Conservation (phyloP, 495 filamentous ascomycete genomes). For the Cercophora scortea region DNA sequence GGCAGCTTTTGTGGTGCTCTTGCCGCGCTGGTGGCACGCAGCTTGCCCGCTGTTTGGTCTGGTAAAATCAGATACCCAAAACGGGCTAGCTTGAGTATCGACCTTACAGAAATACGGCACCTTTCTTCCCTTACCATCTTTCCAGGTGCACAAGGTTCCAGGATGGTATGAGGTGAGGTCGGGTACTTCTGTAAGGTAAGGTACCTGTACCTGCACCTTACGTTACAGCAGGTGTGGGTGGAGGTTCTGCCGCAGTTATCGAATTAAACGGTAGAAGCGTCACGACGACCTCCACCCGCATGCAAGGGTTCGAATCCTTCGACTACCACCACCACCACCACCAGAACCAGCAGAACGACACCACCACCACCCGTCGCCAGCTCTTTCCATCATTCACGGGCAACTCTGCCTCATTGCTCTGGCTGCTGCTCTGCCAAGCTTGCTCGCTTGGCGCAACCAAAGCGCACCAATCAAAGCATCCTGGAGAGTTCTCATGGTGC, state of each 20-base stretch:
- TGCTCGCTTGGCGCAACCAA: neutral
- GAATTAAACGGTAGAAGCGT: slow-evolving; percentile 13
- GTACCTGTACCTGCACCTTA: no score
- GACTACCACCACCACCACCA: neutral
- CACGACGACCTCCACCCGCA: neutral
- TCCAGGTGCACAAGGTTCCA: no score
- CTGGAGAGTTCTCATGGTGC: neutral
- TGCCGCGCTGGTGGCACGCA: no score
- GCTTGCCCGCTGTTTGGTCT: no score
- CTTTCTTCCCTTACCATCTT: neutral
- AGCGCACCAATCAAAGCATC: neutral
- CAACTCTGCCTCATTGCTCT: neutral
- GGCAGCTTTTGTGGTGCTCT: no score
- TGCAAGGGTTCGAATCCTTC: slow-evolving; percentile 3
- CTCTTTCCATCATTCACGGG: slow-evolving; percentile 3
- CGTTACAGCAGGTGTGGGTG: neutral
- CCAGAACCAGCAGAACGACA: no score
- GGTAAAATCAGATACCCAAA: no score
- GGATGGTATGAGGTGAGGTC: no score
- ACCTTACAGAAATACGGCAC: neutral
- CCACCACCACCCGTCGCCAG: neutral
- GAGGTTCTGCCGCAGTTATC: slow-evolving; percentile 1
- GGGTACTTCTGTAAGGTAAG: no score
- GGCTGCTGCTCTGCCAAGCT: neutral
- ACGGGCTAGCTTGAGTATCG: no score